A percentile compares a stretch with the other conserved stretches of the same genome.
Conservation (phyloP, 495 filamentous ascomycete genomes). For the Glarea lozoyensis region DNA sequence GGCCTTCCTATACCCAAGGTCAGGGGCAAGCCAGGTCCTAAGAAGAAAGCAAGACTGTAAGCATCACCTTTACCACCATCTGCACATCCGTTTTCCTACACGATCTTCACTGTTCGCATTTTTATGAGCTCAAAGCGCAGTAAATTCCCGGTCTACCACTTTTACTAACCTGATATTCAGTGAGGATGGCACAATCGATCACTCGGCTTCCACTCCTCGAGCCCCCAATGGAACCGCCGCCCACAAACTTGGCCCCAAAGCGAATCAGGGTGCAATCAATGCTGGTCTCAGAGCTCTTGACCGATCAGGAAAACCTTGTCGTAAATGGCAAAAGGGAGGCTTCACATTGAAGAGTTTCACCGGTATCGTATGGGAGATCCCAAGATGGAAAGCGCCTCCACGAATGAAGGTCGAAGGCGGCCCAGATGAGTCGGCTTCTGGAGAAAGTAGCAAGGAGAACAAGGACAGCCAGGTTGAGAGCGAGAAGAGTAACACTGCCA, state of each 20-base stretch:
- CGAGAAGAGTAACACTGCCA: conserved; percentile 18
- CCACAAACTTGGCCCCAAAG: conserved; percentile 90
- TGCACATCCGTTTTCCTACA: neutral
- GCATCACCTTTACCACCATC: conserved; percentile 26
- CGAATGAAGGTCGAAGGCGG: conserved; percentile 38
- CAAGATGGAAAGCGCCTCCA: conserved; percentile 71
- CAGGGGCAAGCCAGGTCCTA: conserved; percentile 82
- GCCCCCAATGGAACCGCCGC: conserved; percentile 38
- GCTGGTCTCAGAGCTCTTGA: conserved; percentile 90
- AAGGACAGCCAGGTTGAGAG: conserved; percentile 60
- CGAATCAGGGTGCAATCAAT: conserved; percentile 97
- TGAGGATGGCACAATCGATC: conserved; percentile 26
- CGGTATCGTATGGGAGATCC: conserved; percentile 74
- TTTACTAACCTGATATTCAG: conserved; percentile 11
- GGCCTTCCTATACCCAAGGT: conserved; percentile 44
- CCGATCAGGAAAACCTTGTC: conserved; percentile 79
- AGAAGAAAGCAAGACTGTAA: conserved; percentile 92
- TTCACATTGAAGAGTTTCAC: conserved; percentile 90
- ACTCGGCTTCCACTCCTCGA: conserved; percentile 48
- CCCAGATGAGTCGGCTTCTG: conserved; percentile 43
- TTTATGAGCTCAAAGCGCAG: neutral
- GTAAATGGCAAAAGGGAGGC: conserved; percentile 78
- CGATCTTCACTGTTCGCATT: neutral
- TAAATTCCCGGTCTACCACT: neutral
- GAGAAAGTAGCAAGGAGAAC: conserved; percentile 71